A percentile compares a stretch with the other conserved stretches of the same genome.
These are phyloP conservation scores for Quercus ilex DNA, from an alignment of 306 rosid species.

Conservation along the genomic window DNA sequence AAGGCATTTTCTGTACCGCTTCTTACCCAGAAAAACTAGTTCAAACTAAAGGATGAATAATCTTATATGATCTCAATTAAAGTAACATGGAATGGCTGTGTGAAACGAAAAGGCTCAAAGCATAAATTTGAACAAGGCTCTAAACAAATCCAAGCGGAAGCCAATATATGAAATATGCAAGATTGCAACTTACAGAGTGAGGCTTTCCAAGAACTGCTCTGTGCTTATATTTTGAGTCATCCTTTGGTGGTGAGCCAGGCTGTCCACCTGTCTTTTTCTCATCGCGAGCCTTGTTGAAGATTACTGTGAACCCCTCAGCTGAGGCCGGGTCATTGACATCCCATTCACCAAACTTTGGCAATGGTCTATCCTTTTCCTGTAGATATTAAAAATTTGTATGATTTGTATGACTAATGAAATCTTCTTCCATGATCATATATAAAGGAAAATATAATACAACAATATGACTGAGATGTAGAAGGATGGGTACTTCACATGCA, in stretches of 20 bases:
- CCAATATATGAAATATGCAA: not conserved
- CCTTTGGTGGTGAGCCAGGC: constrained; percentile 52
- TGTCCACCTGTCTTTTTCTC: constrained; percentile 59
- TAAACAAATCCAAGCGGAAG: not conserved
- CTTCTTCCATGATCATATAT: not conserved
- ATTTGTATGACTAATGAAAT: not conserved
- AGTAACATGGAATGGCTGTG: not conserved
- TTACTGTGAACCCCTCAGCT: constrained; percentile 73
- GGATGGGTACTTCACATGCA: not conserved
- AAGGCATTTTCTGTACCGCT: too few species aligned
- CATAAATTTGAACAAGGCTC: not conserved
- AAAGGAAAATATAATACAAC: not conserved
- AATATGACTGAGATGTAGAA: not conserved
- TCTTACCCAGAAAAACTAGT: too few species aligned
- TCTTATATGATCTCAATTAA: too few species aligned
- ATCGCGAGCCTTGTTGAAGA: constrained; percentile 73
- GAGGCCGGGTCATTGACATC: constrained; percentile 80
- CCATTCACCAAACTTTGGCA: constrained; percentile 90
- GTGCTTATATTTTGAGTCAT: constrained; percentile 35
- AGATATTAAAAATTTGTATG: not conserved
- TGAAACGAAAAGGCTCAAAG: not conserved
- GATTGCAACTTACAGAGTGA: constrained; percentile 38
- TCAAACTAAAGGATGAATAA: too few species aligned
- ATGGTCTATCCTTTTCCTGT: constrained; percentile 55
- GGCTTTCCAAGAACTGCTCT: constrained; percentile 60